These are phyloP conservation scores for Rhodamnia argentea DNA, from an alignment of 345 rosid genomes.

Conservation along the genomic window DNA sequence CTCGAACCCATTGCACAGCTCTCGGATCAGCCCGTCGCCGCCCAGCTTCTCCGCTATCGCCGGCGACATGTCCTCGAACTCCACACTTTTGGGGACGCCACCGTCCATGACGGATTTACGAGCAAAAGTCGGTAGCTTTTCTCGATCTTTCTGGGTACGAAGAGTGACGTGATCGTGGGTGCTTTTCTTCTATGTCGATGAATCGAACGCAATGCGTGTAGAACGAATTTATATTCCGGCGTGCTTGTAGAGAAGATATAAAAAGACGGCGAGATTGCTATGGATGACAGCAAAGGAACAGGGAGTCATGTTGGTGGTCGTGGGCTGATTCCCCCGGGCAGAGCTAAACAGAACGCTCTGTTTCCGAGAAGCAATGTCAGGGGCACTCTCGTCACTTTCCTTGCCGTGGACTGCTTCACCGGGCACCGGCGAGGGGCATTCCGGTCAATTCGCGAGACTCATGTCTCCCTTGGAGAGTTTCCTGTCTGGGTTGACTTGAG, in stretches of 20 bases:
- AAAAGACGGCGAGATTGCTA: neutral
- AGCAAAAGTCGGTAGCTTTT: neutral
- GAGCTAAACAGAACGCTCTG: neutral
- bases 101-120: neutral
- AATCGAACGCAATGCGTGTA: neutral
- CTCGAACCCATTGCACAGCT: constrained; percentile 44
- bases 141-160: neutral
- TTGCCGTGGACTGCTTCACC: neutral
- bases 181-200: neutral
- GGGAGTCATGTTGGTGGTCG: neutral
- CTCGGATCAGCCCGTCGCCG: constrained; percentile 38
- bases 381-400: constrained; percentile 5
- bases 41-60: constrained; percentile 49
- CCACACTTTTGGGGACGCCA: constrained; percentile 10
- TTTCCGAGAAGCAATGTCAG: constrained; percentile 5
- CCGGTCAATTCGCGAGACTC: neutral
- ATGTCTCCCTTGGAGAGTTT: neutral
- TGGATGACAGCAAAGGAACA: constrained; percentile 23
- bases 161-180: neutral
- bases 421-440: neutral
- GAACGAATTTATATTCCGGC: neutral
- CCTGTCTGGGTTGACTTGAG: neutral
- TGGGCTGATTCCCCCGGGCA: neutral
- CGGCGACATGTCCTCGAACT: constrained; percentile 40
- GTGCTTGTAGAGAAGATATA: neutral